Evolutionary conservation across 306 rosid genomes (phyloP).

Genomic region (Cucumis hystrix): DNA sequence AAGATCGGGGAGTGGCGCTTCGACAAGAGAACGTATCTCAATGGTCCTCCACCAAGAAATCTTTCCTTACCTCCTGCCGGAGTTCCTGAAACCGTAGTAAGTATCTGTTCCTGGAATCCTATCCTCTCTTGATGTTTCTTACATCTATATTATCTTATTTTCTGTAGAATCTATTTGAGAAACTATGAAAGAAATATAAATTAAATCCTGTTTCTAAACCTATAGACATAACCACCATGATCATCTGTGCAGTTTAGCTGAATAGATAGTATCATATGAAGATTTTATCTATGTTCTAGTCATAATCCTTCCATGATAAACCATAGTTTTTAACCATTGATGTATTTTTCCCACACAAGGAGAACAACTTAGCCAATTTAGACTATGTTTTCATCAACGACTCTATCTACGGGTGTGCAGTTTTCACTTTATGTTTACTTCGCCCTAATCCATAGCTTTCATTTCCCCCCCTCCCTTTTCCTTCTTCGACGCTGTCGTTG

Average conservation of each 20-base stretch:
- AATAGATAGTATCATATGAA: neutral
- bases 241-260: neutral
- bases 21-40: conserved; percentile 80
- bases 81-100: conserved; percentile 91
- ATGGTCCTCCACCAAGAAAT: conserved; percentile 71
- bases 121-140: too few relatives aligned
- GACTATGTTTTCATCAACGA: neutral
- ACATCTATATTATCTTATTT: neutral
- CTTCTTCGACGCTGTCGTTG: neutral
- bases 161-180: neutral
- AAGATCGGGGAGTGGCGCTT: conserved; percentile 89
- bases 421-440: neutral
- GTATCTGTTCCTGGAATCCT: conserved; percentile 6
- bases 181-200: neutral
- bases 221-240: neutral
- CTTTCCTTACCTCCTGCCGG: conserved; percentile 81
- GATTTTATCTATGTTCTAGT: neutral
- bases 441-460: neutral
- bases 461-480: neutral
- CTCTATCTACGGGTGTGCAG: neutral
- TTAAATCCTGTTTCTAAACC: neutral
- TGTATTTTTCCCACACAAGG: neutral
- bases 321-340: neutral
- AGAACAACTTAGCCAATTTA: neutral
- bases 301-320: neutral